Evolutionary conservation across 129 eudicot genomes (phyloP).

Genomic region (Helianthus tuberosus): DNA sequence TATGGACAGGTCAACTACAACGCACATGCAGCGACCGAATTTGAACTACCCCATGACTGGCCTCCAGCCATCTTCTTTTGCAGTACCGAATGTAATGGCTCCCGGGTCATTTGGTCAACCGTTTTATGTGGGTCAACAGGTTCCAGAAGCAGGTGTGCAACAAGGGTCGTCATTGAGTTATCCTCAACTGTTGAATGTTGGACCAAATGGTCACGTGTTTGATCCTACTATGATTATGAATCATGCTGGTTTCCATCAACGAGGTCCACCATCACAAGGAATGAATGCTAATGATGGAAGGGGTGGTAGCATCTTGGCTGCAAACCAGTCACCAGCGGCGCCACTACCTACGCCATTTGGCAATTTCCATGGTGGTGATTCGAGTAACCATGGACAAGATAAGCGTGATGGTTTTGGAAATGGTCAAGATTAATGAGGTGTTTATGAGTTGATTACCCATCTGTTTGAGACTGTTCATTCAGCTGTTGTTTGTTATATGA

Average conservation of each 20-base stretch:
- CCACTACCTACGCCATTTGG: conserved; percentile 34
- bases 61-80: conserved; percentile 42
- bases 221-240: conserved; percentile 45
- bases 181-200: conserved; percentile 52
- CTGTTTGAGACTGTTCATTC: too few relatives aligned
- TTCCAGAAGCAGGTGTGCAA: conserved; percentile 50
- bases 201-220: conserved; percentile 43
- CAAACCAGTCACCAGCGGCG: conserved; percentile 36
- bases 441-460: background rate
- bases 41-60: conserved; percentile 22
- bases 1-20: conserved; percentile 32
- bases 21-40: conserved; percentile 48
- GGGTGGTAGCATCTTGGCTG: conserved; percentile 34
- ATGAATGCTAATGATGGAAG: conserved; percentile 42
- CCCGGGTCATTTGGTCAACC: conserved; percentile 69
- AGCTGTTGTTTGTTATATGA: too few relatives aligned
- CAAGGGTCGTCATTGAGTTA: conserved; percentile 60
- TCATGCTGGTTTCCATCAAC: conserved; percentile 50
- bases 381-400: conserved; percentile 43
- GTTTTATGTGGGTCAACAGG: conserved; percentile 43
- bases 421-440: conserved; percentile 24
- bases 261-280: conserved; percentile 29
- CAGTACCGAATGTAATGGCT: conserved; percentile 47
- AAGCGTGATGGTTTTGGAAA: conserved; percentile 41
- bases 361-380: conserved; percentile 39